Percentiles rank a stretch among this genome's conserved stretches.
Evolutionary conservation across 2,329 filamentous ascomycete genomes (phyloP).

Genomic region (Fusarium clavum): DNA sequence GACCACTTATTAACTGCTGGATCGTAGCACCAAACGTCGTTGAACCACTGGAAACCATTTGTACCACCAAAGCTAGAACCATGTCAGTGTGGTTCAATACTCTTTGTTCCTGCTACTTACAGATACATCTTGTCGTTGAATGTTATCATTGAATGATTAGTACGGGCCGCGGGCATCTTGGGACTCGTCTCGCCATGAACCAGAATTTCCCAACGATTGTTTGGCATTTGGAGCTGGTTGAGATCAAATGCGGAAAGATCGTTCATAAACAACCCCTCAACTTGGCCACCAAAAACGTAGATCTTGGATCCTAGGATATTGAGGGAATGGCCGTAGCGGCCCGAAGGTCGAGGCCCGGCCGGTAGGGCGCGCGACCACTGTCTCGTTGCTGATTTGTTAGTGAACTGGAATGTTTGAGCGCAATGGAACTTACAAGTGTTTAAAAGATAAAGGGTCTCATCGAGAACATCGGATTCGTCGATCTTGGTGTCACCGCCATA

Average conservation of each 20-base stretch:
- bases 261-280: conserved; percentile 98
- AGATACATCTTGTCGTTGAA: conserved; percentile 95
- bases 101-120: conserved; percentile 63
- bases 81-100: conserved; percentile 22
- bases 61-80: conserved; percentile 88
- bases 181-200: conserved; percentile 69
- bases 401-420: not conserved
- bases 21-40: conserved; percentile 98
- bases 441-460: conserved; percentile 94
- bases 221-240: conserved; percentile 90
- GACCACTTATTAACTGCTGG: conserved; percentile 84
- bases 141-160: conserved; percentile 92
- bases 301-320: conserved; percentile 98
- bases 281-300: conserved; percentile 96
- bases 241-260: conserved; percentile 95
- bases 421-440: conserved; percentile 84
- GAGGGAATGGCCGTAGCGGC: conserved; percentile 93
- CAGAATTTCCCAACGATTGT: conserved; percentile 95
- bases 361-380: conserved; percentile 98
- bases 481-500: conserved; percentile 99
- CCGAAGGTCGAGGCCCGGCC: conserved; percentile 84
- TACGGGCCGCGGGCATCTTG: conserved; percentile 83
- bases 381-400: conserved; percentile 77
- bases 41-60: conserved; percentile 97
- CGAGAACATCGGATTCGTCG: conserved; percentile 88